phyloP scores from a whole-genome alignment of 352 stramenopile species.

The Thraustotheca clavata region DNA sequence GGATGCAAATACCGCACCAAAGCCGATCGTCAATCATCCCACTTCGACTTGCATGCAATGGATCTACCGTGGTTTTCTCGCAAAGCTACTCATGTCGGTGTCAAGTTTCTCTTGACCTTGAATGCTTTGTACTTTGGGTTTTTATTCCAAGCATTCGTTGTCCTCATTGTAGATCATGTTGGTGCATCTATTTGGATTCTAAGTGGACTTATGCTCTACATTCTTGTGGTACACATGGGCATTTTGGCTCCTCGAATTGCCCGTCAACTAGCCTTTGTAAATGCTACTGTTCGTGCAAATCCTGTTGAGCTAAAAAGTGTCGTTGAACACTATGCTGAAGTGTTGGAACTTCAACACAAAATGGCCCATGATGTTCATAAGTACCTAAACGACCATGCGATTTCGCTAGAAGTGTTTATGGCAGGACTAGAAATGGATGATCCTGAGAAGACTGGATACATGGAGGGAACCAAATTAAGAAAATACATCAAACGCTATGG shows the following conservation, averaged over 20 bases:
- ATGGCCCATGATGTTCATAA: constrained; percentile 6
- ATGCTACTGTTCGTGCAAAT: constrained; percentile 19
- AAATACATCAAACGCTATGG: constrained; percentile 7
- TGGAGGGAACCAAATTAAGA: not conserved
- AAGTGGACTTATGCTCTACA: not conserved
- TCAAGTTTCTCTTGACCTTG: constrained; percentile 16
- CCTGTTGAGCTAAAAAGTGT: constrained; percentile 11
- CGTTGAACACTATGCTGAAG: constrained; percentile 17
- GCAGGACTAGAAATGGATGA: constrained; percentile 1
- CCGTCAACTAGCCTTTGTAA: constrained; percentile 16
- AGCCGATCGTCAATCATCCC: not conserved
- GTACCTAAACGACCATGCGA: not conserved
- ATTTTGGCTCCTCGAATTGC: constrained; percentile 14
- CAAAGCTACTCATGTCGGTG: constrained; percentile 11
- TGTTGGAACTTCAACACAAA: constrained; percentile 15
- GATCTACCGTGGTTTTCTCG: constrained; percentile 13
- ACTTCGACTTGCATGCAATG: not conserved
- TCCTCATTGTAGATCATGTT: not conserved
- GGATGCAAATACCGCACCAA: constrained; percentile 1
- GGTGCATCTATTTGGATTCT: not conserved
- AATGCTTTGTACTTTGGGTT: constrained; percentile 21
- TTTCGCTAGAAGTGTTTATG: not conserved
- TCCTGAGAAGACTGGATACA: not conserved
- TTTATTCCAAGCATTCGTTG: constrained; percentile 6
- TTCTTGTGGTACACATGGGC: constrained; percentile 9